Base-by-base conservation (phyloP, 2,329 filamentous ascomycete genomes). In the Cladosporium colombiae region DNA sequence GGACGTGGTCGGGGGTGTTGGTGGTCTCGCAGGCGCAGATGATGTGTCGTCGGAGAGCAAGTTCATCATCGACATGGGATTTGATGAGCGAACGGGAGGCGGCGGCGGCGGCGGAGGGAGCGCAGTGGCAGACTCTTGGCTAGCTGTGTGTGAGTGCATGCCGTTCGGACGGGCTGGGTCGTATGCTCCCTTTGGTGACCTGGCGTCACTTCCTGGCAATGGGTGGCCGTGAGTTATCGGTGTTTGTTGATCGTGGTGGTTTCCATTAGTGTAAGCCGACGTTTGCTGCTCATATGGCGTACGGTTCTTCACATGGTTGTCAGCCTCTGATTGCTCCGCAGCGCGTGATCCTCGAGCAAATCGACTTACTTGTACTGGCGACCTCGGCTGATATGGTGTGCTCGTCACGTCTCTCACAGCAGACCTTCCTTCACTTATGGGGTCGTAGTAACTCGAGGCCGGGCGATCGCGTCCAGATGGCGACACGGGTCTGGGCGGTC, bases 1-100 rank as follows among this genome's bases (percentile, higher is more conserved):
- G 7, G 65, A 31, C 21, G 60, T 56, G n/a, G 53, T n/a, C n/a
- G 67, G 64, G 18, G 61, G 62, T 14, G 69, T 64, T n/a, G 65
- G 63, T 44, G 60, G 21, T 33, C 67, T 62, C 7, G 67, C 21
- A 27, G 69, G 63, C 18, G 66, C 64, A 25, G 56, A 49, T 31
- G 68, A 52, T 52, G 68, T 64, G 37, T 91, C 85, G 70, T 87
- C 93, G 4, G 92, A 94, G 52, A 98, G 88, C 67, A 98, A 96
- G 76, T 93, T 97, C 70, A 92, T 95, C 75, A 98, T 95, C 5
- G 93, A 95, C 93, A 97, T 97, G 62, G 93, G 91, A 76, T 96
- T 91, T 66, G 90, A 89, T 49, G 89, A 84, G 76, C 93, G 88
- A 23, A 67, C 64, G 14, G 71, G 68, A 25, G 78, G 74, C 50